phyloP scores from a whole-genome alignment of 2,329 filamentous ascomycete genomes.

The Aspergillus pseudotamarii region DNA sequence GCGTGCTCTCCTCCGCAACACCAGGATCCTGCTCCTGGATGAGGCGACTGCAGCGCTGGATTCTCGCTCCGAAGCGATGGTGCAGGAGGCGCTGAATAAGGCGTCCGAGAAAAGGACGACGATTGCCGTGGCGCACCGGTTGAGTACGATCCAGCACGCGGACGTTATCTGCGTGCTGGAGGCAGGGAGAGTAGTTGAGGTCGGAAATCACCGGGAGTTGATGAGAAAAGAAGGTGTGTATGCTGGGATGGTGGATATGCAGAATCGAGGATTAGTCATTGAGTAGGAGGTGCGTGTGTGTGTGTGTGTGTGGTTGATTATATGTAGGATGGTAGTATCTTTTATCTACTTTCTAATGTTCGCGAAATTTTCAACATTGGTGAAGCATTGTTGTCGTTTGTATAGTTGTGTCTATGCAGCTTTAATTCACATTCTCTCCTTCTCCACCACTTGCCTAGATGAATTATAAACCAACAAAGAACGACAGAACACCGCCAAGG shows the following conservation, averaged over 20 bases:
- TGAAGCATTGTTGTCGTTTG: too few relatives aligned
- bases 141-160: slow-evolving; percentile 45
- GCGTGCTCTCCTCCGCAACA: slow-evolving; percentile 76
- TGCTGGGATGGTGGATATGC: neutral
- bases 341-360: too few relatives aligned
- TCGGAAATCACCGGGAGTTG: neutral
- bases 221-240: neutral
- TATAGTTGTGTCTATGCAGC: too few relatives aligned
- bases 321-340: too few relatives aligned
- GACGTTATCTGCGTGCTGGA: slow-evolving; percentile 49
- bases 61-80: slow-evolving; percentile 80
- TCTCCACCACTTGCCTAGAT: too few relatives aligned
- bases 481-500: too few relatives aligned
- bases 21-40: slow-evolving; percentile 80
- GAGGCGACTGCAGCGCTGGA: slow-evolving; percentile 88
- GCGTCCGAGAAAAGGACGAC: slow-evolving; percentile 56
- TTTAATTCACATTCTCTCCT: too few relatives aligned
- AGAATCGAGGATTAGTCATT: neutral
- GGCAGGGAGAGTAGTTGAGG: slow-evolving; percentile 27
- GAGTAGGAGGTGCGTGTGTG: too few relatives aligned
- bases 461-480: too few relatives aligned
- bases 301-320: too few relatives aligned
- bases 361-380: too few relatives aligned
- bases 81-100: slow-evolving; percentile 80
- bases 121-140: slow-evolving; percentile 45